A percentile compares a stretch with the other conserved stretches of the same genome.
phyloP scores from a whole-genome alignment of 768 basidiomycete species.

The Kwoniella shandongensis region DNA sequence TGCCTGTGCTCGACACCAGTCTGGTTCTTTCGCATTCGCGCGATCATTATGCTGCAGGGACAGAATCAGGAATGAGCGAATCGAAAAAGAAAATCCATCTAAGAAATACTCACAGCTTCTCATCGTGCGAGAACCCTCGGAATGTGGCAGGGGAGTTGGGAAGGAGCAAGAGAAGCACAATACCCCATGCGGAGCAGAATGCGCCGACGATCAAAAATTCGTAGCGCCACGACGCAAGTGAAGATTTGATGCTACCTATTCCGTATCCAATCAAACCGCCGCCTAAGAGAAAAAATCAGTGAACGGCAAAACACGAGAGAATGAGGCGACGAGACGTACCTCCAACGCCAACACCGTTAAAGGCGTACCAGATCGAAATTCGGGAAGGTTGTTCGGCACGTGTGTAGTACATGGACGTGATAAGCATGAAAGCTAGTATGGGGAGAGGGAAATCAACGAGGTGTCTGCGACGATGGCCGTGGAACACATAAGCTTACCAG shows the following conservation, averaged over 20 bases:
- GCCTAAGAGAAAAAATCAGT: neutral
- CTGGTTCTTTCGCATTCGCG: conserved; percentile 51
- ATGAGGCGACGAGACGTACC: conserved; percentile 41
- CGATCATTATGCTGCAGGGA: conserved; percentile 45
- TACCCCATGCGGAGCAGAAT: conserved; percentile 47
- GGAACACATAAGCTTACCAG: conserved; percentile 26
- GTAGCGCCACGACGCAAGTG: conserved; percentile 52
- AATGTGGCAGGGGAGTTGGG: conserved; percentile 52
- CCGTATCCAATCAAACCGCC: conserved; percentile 44
- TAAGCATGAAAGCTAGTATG: conserved; percentile 48
- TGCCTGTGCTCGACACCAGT: conserved; percentile 51
- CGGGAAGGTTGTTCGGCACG: conserved; percentile 55
- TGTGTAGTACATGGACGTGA: conserved; percentile 56
- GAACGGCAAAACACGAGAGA: neutral
- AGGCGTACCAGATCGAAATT: conserved; percentile 55
- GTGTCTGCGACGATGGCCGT: neutral
- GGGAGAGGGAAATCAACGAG: conserved; percentile 2
- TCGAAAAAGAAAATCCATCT: neutral
- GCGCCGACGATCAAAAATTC: conserved; percentile 51
- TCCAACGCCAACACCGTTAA: conserved; percentile 57
- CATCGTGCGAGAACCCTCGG: conserved; percentile 50
- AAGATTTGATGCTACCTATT: conserved; percentile 53
- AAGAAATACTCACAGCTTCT: conserved; percentile 33
- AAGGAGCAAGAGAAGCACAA: conserved; percentile 45
- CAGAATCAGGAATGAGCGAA: neutral